phyloP scores from a whole-genome alignment of 257 asterid species.

The Nicotiana tabacum region DNA sequence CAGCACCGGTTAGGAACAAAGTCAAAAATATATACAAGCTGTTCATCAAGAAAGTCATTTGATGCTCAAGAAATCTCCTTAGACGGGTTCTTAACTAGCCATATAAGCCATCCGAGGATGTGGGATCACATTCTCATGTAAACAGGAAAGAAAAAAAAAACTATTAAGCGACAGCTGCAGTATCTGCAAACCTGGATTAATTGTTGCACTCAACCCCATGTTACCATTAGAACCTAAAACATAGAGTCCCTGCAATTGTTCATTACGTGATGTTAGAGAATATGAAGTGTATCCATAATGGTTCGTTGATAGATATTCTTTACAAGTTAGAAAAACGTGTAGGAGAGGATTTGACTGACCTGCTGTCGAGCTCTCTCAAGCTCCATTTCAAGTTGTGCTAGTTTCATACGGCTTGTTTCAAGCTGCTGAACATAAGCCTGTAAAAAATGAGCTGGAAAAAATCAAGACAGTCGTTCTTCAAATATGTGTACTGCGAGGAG shows the following conservation, averaged over 20 bases:
- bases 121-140: neutral
- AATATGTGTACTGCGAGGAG: neutral
- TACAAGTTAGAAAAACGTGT: neutral
- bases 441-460: neutral
- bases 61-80: neutral
- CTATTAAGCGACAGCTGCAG: neutral
- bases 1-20: neutral
- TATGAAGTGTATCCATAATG: neutral
- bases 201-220: conserved; percentile 45
- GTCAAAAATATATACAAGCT: neutral
- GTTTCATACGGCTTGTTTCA: conserved; percentile 77
- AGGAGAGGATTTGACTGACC: conserved; percentile 23
- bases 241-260: conserved; percentile 45
- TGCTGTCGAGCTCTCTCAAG: conserved; percentile 79
- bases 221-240: conserved; percentile 45
- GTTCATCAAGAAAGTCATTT: neutral
- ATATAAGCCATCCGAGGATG: no score
- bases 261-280: neutral
- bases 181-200: conserved; percentile 48
- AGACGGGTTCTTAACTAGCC: no score
- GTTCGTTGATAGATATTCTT: neutral
- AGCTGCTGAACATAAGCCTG: conserved; percentile 91
- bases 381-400: conserved; percentile 80
- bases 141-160: neutral
- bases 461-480: neutral